A percentile compares a stretch with the other conserved stretches of the same genome.
Conservation (phyloP, 1,139 yeast genomes). For the Wickerhamiella pararugosa region DNA sequence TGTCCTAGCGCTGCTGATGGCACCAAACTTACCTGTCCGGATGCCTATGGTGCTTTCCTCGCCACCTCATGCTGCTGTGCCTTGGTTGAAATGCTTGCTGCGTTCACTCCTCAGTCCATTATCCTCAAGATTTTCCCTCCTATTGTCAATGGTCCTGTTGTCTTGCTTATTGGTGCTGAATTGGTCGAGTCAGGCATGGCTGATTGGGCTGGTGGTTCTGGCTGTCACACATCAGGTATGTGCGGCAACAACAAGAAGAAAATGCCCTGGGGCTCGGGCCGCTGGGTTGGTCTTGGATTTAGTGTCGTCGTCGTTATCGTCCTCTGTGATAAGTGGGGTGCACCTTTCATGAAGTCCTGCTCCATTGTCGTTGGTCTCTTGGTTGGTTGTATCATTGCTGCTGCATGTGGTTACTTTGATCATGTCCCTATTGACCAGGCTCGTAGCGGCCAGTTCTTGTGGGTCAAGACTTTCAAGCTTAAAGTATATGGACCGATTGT, state of each 20-base stretch:
- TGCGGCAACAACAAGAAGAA: slow-evolving; percentile 34
- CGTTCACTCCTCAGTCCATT: slow-evolving; percentile 59
- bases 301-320: slow-evolving; percentile 60
- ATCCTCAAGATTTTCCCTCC: slow-evolving; percentile 73
- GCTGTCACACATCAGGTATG: slow-evolving; percentile 25
- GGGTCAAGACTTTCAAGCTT: slow-evolving; percentile 74
- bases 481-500: slow-evolving; percentile 70
- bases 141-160: slow-evolving; percentile 85
- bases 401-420: slow-evolving; percentile 73
- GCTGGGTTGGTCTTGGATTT: slow-evolving; percentile 75
- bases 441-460: slow-evolving; percentile 70
- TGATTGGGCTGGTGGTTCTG: slow-evolving; percentile 85
- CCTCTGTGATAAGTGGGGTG: slow-evolving; percentile 69
- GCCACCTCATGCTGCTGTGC: slow-evolving; percentile 73
- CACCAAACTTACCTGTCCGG: slow-evolving; percentile 62
- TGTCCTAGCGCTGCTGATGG: slow-evolving; percentile 51
- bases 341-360: slow-evolving; percentile 91
- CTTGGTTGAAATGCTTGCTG: slow-evolving; percentile 49
- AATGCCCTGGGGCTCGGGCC: slow-evolving; percentile 61
- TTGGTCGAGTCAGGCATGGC: slow-evolving; percentile 56
- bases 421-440: slow-evolving; percentile 43
- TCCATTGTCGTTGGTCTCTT: slow-evolving; percentile 74
- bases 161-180: slow-evolving; percentile 59
- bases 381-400: slow-evolving; percentile 83
- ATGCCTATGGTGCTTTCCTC: slow-evolving; percentile 74